Base-by-base conservation (phyloP, 352 stramenopile genomes). In the Phytopythium helicoides region DNA sequence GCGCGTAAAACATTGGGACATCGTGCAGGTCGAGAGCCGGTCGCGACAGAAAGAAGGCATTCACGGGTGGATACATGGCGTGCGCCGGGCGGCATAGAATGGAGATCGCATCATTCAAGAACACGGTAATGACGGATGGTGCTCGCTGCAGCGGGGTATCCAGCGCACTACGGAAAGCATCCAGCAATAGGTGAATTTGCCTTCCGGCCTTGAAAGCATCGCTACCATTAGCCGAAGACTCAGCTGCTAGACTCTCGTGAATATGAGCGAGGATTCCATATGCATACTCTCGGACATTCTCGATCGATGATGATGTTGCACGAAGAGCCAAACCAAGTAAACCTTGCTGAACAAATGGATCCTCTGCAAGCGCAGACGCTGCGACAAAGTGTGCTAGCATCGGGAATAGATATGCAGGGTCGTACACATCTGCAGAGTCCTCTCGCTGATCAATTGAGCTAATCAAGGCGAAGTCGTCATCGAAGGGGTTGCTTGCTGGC, bases 1-100 rank as follows among this genome's bases (percentile, higher is more conserved):
- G 60, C 41, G 86, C 74, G 60, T 93, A 95, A 54, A 95, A 95
- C 84, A 95, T 94, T 3, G 86, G 86, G 10, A 95, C 86, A 56
- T 94, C 84, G 37, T 61, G 71, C 16, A 92, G 46, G 54, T 95
- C 84, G 54, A 95, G 67, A 16, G 81, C 79, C 0, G 81, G 79
- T 12, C 84, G 81, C n/a, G 83, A 71, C 10, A 95, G 60, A 26
- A 95, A 52, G 45, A 95, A 95, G 40, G 90, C 80, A 58, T 95
- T 95, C 33, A 95, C 47, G 54, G 86, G 77, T 18, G 76, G 69
- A 45, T 90, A 94, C 68, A 94, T 66, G 33, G 76, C 65, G 55
- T 94, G 82, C 10, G 66, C 74, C 5, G 86, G 86, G 1, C 83
- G 76, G 5, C 62, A 69, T 14, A 94, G 52, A 8, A 94, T 82